Percentiles rank a stretch among this genome's conserved stretches.
phyloP scores from a whole-genome alignment of 345 rosid species.

The Fremontodendron californicum region DNA sequence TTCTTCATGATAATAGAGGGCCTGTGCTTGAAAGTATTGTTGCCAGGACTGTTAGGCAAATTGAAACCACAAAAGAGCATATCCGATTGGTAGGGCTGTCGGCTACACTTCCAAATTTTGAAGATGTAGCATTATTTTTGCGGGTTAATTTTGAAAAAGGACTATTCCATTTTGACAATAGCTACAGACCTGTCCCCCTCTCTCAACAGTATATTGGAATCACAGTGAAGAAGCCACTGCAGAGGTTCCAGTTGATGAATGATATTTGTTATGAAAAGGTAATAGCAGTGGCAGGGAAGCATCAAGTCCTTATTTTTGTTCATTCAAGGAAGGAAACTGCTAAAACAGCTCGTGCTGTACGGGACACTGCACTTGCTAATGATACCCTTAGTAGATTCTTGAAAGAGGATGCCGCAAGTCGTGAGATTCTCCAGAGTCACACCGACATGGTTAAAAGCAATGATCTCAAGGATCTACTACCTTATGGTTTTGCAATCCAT shows the following conservation, averaged over 20 bases:
- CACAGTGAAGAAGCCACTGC: conserved; percentile 84
- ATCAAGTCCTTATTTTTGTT: conserved; percentile 93
- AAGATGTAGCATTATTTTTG: conserved; percentile 89
- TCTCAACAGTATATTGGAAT: conserved; percentile 92
- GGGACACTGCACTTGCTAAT: conserved; percentile 81
- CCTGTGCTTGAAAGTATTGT: conserved; percentile 99
- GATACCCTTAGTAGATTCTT: conserved; percentile 79
- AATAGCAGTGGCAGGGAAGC: conserved; percentile 84
- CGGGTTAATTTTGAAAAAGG: conserved; percentile 67
- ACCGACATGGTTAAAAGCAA: conserved; percentile 60
- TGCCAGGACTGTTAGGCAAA: conserved; percentile 92
- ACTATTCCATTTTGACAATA: conserved; percentile 84
- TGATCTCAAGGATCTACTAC: conserved; percentile 81
- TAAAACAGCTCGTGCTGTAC: conserved; percentile 79
- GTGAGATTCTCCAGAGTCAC: conserved; percentile 71
- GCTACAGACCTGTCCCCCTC: conserved; percentile 95
- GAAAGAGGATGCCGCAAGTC: conserved; percentile 83
- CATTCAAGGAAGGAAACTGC: conserved; percentile 96
- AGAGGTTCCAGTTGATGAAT: conserved; percentile 97
- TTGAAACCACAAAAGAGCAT: conserved; percentile 86
- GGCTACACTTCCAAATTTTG: conserved; percentile 89
- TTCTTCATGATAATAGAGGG: conserved; percentile 96
- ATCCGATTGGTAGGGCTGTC: conserved; percentile 94
- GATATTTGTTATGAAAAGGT: conserved; percentile 93
- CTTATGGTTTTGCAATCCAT: conserved; percentile 93